These are phyloP conservation scores for Simplicillium sp. DNA, from an alignment of 2,329 filamentous ascomycete species.

Conservation along the genomic window DNA sequence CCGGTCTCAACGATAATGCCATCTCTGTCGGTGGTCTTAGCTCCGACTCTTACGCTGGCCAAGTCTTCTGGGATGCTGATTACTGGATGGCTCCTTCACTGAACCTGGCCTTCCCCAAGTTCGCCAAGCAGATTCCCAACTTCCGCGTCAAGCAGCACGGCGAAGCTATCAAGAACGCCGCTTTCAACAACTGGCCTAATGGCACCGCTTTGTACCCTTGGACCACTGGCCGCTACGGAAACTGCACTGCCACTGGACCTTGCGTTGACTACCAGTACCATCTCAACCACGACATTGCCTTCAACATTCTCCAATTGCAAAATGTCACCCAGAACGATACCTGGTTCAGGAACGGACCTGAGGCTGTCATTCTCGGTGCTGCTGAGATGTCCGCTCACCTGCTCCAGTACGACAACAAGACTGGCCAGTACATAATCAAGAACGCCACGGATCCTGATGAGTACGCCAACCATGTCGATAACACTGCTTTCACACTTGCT, in stretches of 20 bases:
- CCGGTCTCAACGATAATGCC: conserved; percentile 20
- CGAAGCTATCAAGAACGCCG: conserved; percentile 50
- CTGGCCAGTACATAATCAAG: too few species aligned
- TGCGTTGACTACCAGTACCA: conserved; percentile 67
- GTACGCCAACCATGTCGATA: conserved; percentile 58
- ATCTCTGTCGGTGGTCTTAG: conserved; percentile 16
- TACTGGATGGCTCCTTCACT: conserved; percentile 18
- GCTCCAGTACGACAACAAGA: too few species aligned
- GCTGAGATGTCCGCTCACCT: too few species aligned
- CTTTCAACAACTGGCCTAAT: conserved; percentile 37
- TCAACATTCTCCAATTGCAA: conserved; percentile 17
- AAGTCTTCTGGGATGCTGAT: conserved; percentile 20
- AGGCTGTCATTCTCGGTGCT: too few species aligned
- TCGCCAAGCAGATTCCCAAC: conserved; percentile 15
- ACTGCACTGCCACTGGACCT: conserved; percentile 49
- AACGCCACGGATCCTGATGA: conserved; percentile 32
- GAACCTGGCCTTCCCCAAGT: conserved; percentile 13
- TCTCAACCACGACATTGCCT: conserved; percentile 58
- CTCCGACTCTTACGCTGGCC: conserved; percentile 18
- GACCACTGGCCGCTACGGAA: conserved; percentile 57
- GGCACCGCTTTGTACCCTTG: conserved; percentile 51
- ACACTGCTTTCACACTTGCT: conserved; percentile 60
- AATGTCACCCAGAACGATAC: too few species aligned
- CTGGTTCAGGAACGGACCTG: too few species aligned
- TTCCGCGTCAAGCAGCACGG: conserved; percentile 16